Evolutionary conservation across 805 yeast species (phyloP).

Genomic region (Candida broadrunensis): DNA sequence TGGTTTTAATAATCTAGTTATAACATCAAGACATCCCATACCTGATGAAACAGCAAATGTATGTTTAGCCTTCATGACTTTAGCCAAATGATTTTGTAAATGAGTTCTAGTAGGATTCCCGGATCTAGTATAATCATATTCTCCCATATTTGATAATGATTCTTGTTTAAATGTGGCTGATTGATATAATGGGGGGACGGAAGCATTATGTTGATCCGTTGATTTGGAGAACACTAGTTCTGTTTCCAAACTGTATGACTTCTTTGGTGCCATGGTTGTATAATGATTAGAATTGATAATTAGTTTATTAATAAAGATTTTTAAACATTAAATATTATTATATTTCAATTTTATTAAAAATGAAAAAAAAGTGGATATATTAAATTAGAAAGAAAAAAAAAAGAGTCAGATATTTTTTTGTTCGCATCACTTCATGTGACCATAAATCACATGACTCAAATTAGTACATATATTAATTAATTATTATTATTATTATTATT

Average conservation of each 20-base stretch:
- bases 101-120: constrained; percentile 92
- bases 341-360: too few species aligned
- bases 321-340: too few species aligned
- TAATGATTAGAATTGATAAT: background rate
- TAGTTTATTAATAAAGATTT: too few species aligned
- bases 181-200: constrained; percentile 86
- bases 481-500: too few species aligned
- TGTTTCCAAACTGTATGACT: constrained; percentile 58
- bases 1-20: constrained; percentile 68
- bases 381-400: too few species aligned
- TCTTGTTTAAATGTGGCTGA: constrained; percentile 92
- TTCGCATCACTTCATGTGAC: too few species aligned
- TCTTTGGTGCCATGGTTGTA: constrained; percentile 15
- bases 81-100: constrained; percentile 73
- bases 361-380: too few species aligned
- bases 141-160: constrained; percentile 69
- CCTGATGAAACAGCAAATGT: constrained; percentile 86
- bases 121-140: constrained; percentile 74
- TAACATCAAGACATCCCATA: constrained; percentile 89
- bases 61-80: constrained; percentile 73
- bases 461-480: too few species aligned
- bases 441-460: too few species aligned
- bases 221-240: constrained; percentile 63
- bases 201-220: constrained; percentile 70
- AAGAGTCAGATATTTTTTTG: too few species aligned